phyloP scores from a whole-genome alignment of 345 rosid species.

The Citrus inodora region DNA sequence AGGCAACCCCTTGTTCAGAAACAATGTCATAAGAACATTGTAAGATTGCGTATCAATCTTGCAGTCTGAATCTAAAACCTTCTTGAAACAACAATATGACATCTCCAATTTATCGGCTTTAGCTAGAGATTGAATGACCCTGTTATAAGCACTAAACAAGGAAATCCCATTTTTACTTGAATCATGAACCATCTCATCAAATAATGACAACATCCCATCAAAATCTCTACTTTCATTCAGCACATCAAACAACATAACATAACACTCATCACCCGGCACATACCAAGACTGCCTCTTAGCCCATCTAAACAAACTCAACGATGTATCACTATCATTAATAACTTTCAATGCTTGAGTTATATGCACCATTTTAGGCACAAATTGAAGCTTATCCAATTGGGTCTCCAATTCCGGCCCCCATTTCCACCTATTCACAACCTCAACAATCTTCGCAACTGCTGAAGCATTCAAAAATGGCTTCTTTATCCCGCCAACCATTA shows the following conservation, averaged over 20 bases:
- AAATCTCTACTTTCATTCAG: conserved; percentile 67
- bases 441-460: conserved; percentile 85
- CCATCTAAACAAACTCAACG: conserved; percentile 84
- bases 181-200: conserved; percentile 77
- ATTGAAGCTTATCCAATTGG: conserved; percentile 80
- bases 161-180: conserved; percentile 36
- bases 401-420: conserved; percentile 99
- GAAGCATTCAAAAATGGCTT: conserved; percentile 77
- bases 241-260: conserved; percentile 66
- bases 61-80: conserved; percentile 69
- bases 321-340: conserved; percentile 56
- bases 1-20: conserved; percentile 81
- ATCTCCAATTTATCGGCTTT: conserved; percentile 91
- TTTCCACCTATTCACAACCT: conserved; percentile 90
- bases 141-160: conserved; percentile 54
- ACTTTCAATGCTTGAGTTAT: conserved; percentile 68
- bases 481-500: conserved; percentile 76
- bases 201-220: conserved; percentile 64
- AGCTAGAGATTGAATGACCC: conserved; percentile 81
- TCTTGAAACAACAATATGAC: conserved; percentile 85
- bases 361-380: conserved; percentile 81
- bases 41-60: conserved; percentile 61
- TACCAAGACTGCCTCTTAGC: conserved; percentile 89
- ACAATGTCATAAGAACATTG: conserved; percentile 75
- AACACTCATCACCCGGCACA: conserved; percentile 58